Base-by-base conservation (phyloP, 805 yeast genomes). In the Candida yuanshanica region DNA sequence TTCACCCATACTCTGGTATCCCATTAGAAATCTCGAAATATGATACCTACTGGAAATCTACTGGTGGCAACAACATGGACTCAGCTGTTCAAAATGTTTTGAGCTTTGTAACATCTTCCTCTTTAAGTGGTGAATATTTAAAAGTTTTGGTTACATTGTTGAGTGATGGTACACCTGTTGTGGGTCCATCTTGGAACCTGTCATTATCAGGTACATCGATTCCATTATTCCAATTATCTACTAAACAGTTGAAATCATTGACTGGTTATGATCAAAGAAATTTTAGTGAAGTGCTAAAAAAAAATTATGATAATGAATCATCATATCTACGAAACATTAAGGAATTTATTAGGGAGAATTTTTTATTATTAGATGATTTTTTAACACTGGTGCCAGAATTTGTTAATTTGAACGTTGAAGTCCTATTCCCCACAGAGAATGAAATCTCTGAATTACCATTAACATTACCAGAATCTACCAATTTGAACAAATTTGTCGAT, bases 31-130 rank as follows among this genome's bases (percentile, higher is more conserved):
- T 95, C 33, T 81, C 95, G 10, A 87, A 88, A 65, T 89, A 85
- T 58, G 97, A 90, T 56, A 91, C 98, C 0, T 91, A 91, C 63
- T 91, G 99, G 99, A 93, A 90, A 62, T 82, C 95, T 1, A 85
- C 96, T 0, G 75, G 82, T 35, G 77, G 76, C 31, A 61, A 68
- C 33, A 51, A 51, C 34, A 32, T 36, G 13, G 35, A 27, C 3
- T 41, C 52, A 10, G 35, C 20, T 16, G 42, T 52, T n/a, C 56
- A 51, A 37, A 54, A 57, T 35, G 64, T 69, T 18, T 71, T 81
- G 32, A 81, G 93, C 12, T 79, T 87, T 56, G 95, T 91, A 13
- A 90, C 97, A 1, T 89, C 96, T 1, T 88, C 96, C 0, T 89
- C 97, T 2, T 66, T 93, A 39, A 75, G 81, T 20, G 98, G 98